These are phyloP conservation scores for Capsella rubella DNA, from an alignment of 441 rosid genomes.

Conservation along the genomic window DNA sequence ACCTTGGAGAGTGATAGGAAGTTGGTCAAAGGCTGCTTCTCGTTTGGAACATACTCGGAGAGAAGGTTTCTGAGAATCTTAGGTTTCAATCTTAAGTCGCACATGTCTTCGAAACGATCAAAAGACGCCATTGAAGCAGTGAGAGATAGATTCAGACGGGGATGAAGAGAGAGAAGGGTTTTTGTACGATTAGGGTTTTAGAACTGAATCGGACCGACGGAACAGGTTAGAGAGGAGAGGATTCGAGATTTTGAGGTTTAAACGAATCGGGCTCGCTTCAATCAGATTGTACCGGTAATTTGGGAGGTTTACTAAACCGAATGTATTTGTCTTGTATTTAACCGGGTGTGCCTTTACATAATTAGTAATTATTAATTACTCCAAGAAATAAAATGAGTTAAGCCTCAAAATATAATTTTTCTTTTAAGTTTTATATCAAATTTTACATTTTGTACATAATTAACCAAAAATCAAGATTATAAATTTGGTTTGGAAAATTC, in stretches of 20 bases:
- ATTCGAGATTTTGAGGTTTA: constrained; percentile 1
- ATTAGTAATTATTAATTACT: no score
- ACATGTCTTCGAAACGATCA: constrained; percentile 54
- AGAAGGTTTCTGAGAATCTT: constrained; percentile 57
- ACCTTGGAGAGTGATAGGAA: constrained; percentile 52
- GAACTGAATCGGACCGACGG: not conserved
- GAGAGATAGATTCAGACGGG: not conserved
- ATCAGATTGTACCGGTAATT: not conserved
- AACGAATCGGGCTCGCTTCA: not conserved
- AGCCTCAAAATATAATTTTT: not conserved
- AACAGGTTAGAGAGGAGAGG: not conserved
- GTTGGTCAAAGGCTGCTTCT: constrained; percentile 52
- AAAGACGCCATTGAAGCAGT: constrained; percentile 49
- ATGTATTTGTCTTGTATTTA: not conserved
- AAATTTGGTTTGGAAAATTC: no score
- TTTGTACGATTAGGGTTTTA: constrained; percentile 39
- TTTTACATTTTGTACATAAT: no score
- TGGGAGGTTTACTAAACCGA: not conserved
- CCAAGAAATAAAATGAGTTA: not conserved
- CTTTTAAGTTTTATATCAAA: not conserved
- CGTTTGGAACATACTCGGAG: constrained; percentile 65
- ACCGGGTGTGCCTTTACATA: not conserved
- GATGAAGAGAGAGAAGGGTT: not conserved
- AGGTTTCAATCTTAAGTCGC: constrained; percentile 65
- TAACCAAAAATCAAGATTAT: not conserved